These are phyloP conservation scores for Amanita molliuscula DNA, from an alignment of 768 basidiomycete genomes.

Conservation along the genomic window DNA sequence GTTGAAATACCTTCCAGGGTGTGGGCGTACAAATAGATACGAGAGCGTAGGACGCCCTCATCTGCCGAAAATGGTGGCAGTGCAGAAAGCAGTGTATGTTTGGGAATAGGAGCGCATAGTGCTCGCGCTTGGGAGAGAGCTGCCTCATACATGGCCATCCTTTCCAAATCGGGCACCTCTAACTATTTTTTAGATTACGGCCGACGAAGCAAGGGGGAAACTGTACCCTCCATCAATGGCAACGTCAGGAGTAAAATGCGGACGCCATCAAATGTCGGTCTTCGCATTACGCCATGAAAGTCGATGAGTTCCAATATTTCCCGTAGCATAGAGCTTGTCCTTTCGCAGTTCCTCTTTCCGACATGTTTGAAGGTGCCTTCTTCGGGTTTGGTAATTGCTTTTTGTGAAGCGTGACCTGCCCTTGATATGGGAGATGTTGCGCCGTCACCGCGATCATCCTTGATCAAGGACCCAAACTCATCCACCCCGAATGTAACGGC, in stretches of 20 bases:
- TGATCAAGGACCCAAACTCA: constrained; percentile 42
- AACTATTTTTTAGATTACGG: constrained; percentile 7
- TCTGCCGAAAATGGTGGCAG: constrained; percentile 42
- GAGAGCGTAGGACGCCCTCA: constrained; percentile 55
- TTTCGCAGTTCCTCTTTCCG: constrained; percentile 37
- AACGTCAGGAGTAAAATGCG: constrained; percentile 68
- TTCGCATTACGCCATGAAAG: constrained; percentile 63
- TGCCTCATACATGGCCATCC: constrained; percentile 65
- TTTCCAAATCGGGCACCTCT: constrained; percentile 39
- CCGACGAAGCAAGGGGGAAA: not conserved
- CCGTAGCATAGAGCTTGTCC: constrained; percentile 57
- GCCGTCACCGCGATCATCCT: constrained; percentile 12
- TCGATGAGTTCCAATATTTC: constrained; percentile 79
- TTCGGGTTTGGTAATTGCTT: not conserved
- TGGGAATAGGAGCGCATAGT: constrained; percentile 49
- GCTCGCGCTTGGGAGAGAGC: constrained; percentile 75
- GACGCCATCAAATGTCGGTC: constrained; percentile 82
- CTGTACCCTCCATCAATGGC: constrained; percentile 76
- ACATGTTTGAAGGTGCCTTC: constrained; percentile 20
- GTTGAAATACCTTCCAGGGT: constrained; percentile 77
- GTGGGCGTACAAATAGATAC: constrained; percentile 87
- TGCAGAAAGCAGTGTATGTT: constrained; percentile 16
- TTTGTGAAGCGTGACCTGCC: not conserved
- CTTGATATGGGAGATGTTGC: not conserved
- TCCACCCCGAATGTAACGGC: constrained; percentile 84